Base-by-base conservation (phyloP, 495 filamentous ascomycete species). In the Penicillium turbatum region DNA sequence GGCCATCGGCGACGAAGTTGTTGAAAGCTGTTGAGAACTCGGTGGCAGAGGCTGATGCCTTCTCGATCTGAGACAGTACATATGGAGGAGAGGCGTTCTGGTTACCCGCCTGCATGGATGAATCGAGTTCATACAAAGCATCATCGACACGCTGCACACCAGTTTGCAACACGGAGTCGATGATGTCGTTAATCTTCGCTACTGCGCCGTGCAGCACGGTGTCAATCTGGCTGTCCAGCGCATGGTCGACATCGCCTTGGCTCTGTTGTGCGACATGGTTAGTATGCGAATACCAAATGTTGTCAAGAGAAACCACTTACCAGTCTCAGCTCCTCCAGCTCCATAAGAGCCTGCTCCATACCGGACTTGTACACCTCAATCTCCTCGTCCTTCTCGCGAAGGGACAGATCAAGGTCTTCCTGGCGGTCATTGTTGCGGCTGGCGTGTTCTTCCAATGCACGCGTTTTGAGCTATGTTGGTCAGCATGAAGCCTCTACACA, bases 1-100 rank as follows among this genome's bases (percentile, higher is more conserved):
- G 93, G 0, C 93, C 93, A 70, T 98, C 93, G 13, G 91, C 92
- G 56, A 98, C 95, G 71, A 90, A 97, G 66, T 92, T 91, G 75
- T 96, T 97, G 80, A 97, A 97, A 0, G 93, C 84, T 3, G 92
- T 97, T 0, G 92, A 92, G 66, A 98, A 98, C 62, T 97, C 93
- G 48, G 89, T 97, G 4, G 92, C 90, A 51, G 84, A 95, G 12
- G 89, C 82, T n/a, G 89, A 89, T 0, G 93, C 93, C 73, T 97
- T 98, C 68, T 98, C 93, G 44, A 96, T 89, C 68, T 97, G 93
- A 2, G 92, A 97, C 16, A 97, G 78, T 17, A 98, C 90, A 65
- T 95, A 97, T 2, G 91, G 82, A n/a, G 93, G 89, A 24, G 92
- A 95, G 2, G 93, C 93, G 61, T 92, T 97, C 74, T 97, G 92